Base-by-base conservation (phyloP, 2,329 filamentous ascomycete genomes). In the Cordyceps sp. region DNA sequence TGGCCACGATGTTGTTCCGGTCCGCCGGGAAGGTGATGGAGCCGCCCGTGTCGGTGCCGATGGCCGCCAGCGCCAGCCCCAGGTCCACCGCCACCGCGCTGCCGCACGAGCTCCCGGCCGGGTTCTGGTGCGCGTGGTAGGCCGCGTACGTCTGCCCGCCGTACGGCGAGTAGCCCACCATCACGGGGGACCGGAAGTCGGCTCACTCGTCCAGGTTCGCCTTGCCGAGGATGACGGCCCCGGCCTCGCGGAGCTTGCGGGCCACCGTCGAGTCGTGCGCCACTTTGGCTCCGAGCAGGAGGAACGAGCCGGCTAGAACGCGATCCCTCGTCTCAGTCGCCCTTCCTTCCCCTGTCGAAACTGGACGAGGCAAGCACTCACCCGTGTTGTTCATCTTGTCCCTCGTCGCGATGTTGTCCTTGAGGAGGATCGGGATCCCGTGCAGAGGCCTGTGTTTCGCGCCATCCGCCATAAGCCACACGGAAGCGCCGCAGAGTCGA, bases 151-250 rank as follows among this genome's bases (percentile, higher is more conserved):
- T 64, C 42, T 79, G 73, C 0, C 73, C 74, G 7, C 71, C 72
- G 36, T 70, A 57, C 0, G 73, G 64, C 30, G 64, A 72, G 73
- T 73, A 80, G 5, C 75, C 75, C 7, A 12, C 14, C 6, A 10
- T 10, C 9, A 9, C 8, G 20, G 4, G 5, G 20, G n/a, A 9
- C 14, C 75, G 58, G 37, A 58, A 73, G 41, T 75, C 71, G 5
- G 69, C 66, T 70, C 73, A 78, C 44, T 79, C 64, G 2, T 61
- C 67, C 13, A 79, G 45, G 33, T 72, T 74, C 0, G 69, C 55
- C 47, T 79, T 78, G 32, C 73, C 75, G 0, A 79, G 56, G 29
- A 79, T 68, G 32, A 79, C 56, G 2, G 62, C 67, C 4, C 74
- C 73, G 2, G 67, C 65, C 32, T 66, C 53, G 33, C 71, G 61